Percentiles rank a stretch among this genome's conserved stretches.
phyloP scores from a whole-genome alignment of 345 rosid species.

The Firmiana major region DNA sequence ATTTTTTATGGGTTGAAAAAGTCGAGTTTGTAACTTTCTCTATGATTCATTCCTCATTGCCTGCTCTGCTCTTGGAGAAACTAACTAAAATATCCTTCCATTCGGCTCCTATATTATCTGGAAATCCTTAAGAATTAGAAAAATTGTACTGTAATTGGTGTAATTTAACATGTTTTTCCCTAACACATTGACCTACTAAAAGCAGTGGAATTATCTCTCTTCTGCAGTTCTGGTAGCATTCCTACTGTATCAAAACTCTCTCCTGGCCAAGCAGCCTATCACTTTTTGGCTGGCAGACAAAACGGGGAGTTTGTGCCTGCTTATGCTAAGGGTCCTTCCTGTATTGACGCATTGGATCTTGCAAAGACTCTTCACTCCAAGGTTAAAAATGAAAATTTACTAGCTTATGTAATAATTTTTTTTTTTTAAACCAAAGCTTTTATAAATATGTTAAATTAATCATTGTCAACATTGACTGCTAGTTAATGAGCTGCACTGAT shows the following conservation, averaged over 20 bases:
- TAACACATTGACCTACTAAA: neutral
- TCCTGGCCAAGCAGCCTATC: conserved; percentile 37
- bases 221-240: conserved; percentile 28
- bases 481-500: neutral
- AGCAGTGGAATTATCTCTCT: neutral
- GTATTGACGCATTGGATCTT: conserved; percentile 24
- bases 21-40: neutral
- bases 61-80: neutral
- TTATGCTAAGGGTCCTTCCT: conserved; percentile 21
- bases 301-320: conserved; percentile 33
- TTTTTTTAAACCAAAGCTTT: neutral
- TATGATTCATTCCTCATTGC: neutral
- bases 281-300: conserved; percentile 35
- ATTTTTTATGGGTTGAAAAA: neutral
- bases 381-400: conserved; percentile 18
- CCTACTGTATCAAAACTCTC: conserved; percentile 35
- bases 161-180: neutral
- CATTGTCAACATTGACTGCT: neutral
- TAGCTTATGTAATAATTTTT: neutral
- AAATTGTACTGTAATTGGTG: neutral
- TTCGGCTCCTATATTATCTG: neutral
- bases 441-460: neutral
- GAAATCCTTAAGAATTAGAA: neutral
- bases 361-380: conserved; percentile 28
- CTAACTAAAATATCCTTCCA: neutral